Conservation (phyloP, 139 green algal species). For the Chlorella sp. region DNA sequence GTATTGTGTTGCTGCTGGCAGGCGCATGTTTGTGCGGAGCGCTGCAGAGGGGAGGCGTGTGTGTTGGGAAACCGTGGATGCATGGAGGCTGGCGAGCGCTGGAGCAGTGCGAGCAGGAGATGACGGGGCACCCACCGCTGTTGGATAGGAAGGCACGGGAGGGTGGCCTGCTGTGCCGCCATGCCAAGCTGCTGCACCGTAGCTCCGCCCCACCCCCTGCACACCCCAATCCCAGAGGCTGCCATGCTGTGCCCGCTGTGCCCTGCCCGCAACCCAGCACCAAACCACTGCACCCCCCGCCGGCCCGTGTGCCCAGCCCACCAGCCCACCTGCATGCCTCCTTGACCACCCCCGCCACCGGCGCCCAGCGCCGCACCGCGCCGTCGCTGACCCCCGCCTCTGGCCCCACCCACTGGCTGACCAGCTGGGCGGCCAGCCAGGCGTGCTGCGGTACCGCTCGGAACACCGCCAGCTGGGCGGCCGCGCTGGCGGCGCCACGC, state of each 20-base stretch:
- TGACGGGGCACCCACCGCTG: too few relatives aligned
- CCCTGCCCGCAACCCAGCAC: background rate
- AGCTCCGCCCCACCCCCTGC: too few relatives aligned
- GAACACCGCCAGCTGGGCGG: conserved; percentile 31
- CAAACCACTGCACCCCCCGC: background rate
- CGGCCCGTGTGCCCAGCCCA: background rate
- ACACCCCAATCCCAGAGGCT: background rate
- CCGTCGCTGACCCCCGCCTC: conserved; percentile 8
- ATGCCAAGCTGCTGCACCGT: too few relatives aligned
- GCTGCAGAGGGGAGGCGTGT: background rate
- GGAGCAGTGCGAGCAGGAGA: background rate
- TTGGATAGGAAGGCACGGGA: too few relatives aligned
- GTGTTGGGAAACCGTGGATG: background rate
- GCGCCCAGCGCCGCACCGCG: conserved; percentile 16
- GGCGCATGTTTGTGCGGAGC: too few relatives aligned
- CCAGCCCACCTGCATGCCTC: conserved; percentile 36
- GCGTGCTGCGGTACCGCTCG: conserved; percentile 33
- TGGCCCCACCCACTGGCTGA: conserved; percentile 55
- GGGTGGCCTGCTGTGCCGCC: too few relatives aligned
- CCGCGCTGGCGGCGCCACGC: background rate
- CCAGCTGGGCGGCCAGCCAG: conserved; percentile 47
- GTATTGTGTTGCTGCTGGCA: too few relatives aligned
- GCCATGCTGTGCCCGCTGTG: background rate
- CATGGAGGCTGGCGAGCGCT: background rate
- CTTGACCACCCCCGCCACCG: conserved; percentile 39